phyloP scores from a whole-genome alignment of 805 yeast genomes.

The Ogataea degrootiae region DNA sequence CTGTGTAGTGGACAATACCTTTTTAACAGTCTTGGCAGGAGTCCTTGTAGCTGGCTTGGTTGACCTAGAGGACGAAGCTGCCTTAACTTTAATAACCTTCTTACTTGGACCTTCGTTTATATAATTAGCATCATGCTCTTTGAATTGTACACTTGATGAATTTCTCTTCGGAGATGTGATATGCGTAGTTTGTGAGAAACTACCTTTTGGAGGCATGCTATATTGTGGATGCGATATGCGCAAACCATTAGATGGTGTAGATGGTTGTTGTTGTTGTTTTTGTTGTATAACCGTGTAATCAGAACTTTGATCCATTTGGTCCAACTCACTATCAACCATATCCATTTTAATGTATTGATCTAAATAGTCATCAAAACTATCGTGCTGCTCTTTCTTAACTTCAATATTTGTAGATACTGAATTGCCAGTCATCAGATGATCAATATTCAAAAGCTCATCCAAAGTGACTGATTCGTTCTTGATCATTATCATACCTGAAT shows the following conservation, averaged over 20 bases:
- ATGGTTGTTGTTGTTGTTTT: not conserved
- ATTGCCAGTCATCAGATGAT: not conserved
- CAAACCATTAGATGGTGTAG: too few relatives aligned
- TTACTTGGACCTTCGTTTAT: not conserved
- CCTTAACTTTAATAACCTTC: not conserved
- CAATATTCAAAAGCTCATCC: slow-evolving; percentile 8
- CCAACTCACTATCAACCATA: slow-evolving; percentile 8
- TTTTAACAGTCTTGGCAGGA: slow-evolving; percentile 6
- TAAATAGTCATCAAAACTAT: slow-evolving; percentile 15
- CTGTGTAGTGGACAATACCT: slow-evolving; percentile 18
- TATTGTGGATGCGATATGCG: too few relatives aligned
- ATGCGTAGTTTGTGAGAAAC: too few relatives aligned
- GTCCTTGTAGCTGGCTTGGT: not conserved
- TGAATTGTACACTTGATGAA: slow-evolving; percentile 6
- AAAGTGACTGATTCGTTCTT: not conserved
- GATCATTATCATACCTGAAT: not conserved
- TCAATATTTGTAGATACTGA: not conserved
- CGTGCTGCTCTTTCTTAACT: not conserved
- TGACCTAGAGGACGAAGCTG: not conserved
- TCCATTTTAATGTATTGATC: slow-evolving; percentile 18
- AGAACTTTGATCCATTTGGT: not conserved
- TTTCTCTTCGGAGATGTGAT: slow-evolving; percentile 1
- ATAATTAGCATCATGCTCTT: slow-evolving; percentile 1
- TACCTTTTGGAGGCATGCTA: too few relatives aligned
- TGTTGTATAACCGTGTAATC: not conserved